These are phyloP conservation scores for Leccinellum rugosiceps DNA, from an alignment of 768 basidiomycete genomes.

Conservation along the genomic window DNA sequence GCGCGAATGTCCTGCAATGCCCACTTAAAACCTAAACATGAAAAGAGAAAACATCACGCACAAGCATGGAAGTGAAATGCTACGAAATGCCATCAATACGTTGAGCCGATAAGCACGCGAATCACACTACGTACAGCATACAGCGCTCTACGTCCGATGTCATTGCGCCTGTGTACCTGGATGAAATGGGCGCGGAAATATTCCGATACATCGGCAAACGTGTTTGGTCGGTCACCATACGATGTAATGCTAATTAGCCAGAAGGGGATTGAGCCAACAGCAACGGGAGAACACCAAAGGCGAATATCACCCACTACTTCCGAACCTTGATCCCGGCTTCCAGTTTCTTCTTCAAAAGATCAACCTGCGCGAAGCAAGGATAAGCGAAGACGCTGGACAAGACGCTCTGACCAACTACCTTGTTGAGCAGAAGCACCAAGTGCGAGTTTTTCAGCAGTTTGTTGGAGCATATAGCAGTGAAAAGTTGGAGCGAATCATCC, in stretches of 20 bases:
- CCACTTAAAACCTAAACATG: neutral
- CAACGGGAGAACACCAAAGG: neutral
- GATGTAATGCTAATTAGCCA: slow-evolving; percentile 60
- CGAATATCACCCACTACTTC: slow-evolving; percentile 60
- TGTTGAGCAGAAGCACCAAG: slow-evolving; percentile 75
- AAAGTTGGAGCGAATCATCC: slow-evolving; percentile 78
- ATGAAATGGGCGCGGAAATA: slow-evolving; percentile 87
- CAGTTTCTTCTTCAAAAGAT: slow-evolving; percentile 71
- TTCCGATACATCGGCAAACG: slow-evolving; percentile 63
- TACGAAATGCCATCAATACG: slow-evolving; percentile 24
- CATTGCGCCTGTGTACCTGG: slow-evolving; percentile 68
- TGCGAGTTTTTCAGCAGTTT: slow-evolving; percentile 69
- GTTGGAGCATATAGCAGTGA: slow-evolving; percentile 72
- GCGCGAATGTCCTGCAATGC: slow-evolving; percentile 56
- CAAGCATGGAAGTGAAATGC: slow-evolving; percentile 75
- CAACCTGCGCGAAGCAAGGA: slow-evolving; percentile 43
- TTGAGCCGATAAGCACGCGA: neutral
- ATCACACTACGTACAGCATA: slow-evolving; percentile 52
- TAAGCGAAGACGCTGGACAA: slow-evolving; percentile 3
- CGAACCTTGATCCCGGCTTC: slow-evolving; percentile 63
- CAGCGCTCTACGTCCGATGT: slow-evolving; percentile 53
- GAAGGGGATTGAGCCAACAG: neutral
- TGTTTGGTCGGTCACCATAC: slow-evolving; percentile 69
- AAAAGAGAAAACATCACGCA: slow-evolving; percentile 26
- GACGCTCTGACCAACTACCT: slow-evolving; percentile 41